Base-by-base conservation (phyloP, 2,329 filamentous ascomycete genomes). In the Colletotrichum tropicale region DNA sequence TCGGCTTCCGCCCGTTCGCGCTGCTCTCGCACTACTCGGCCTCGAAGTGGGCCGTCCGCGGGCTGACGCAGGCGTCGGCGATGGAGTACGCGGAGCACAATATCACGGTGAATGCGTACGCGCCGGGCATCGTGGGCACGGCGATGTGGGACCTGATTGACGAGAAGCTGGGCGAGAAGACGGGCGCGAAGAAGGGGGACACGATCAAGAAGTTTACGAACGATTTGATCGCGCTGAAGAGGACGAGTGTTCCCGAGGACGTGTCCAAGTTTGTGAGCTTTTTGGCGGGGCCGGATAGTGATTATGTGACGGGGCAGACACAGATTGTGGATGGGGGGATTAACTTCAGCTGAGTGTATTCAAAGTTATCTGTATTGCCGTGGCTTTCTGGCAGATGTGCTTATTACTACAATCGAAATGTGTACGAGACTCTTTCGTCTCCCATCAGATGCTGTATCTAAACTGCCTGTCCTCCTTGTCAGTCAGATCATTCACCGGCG, bases 101-200 rank as follows among this genome's bases (percentile, higher is more conserved):
- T 74, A 94, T 94, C 81, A 93, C 91, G 0, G 92, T 90, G 24
- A 94, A 94, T 78, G 89, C 89, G 0, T 94, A 94, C 79, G 92
- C 91, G 0, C 93, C 93, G 0, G 93, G 93, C 0, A 93, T 94
- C 64, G 91, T 94, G 0, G 91, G 89, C 0, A 94, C 92, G 0
- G 85, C 87, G 0, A 94, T 94, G 92, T 94, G 92, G 92, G 92
- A 94, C 61, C 80, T 91, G 3, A 93, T 94, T 70, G 93, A 94
- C 76, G 89, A 90, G 77, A 89, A 89, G 73, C 77, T 75, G n/a
- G 73, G 73, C 43, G 73, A 73, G 73, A 86, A 89, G 80, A 86
- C 87, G 72, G 91, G 89, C 0, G 83, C 85, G 0, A 83, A 86
- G 78, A 89, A 52, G 70, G 73, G 73, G 4, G 73, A 87, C 28